Conservation (phyloP, 2,329 filamentous ascomycete species). For the Cladosporium austrohemisphaericum region DNA sequence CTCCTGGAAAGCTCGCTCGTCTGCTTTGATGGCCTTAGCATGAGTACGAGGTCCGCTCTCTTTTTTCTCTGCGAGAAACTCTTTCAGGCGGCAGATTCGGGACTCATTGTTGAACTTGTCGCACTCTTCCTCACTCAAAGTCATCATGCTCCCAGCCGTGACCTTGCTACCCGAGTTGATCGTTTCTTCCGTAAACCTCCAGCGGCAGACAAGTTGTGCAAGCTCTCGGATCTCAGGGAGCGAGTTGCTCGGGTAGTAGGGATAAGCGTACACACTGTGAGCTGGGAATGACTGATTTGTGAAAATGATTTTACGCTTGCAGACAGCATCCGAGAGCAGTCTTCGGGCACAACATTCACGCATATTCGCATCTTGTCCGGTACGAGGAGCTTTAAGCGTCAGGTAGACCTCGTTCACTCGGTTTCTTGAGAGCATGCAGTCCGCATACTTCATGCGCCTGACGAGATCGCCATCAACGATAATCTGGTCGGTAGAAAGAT, state of each 20-base stretch:
- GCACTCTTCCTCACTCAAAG: neutral
- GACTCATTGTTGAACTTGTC: neutral
- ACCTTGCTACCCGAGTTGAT: no score
- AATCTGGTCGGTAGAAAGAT: slow-evolving; percentile 20
- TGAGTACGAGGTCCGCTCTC: neutral
- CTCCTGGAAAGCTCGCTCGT: neutral
- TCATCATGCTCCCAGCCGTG: neutral
- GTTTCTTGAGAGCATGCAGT: slow-evolving; percentile 36
- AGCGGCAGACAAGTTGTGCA: slow-evolving; percentile 50
- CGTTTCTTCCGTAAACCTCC: slow-evolving; percentile 40
- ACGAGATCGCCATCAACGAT: slow-evolving; percentile 39
- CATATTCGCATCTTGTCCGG: slow-evolving; percentile 16
- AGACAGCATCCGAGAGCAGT: slow-evolving; percentile 23
- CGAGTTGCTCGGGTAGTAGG: neutral
- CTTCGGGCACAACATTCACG: neutral
- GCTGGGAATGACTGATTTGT: slow-evolving; percentile 52
- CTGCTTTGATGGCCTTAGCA: neutral
- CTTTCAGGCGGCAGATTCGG: neutral
- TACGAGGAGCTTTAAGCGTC: slow-evolving; percentile 24
- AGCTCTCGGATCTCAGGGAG: neutral
- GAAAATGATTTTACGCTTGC: slow-evolving; percentile 32
- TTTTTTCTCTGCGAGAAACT: neutral
- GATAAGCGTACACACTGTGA: slow-evolving; percentile 6
- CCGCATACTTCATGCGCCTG: slow-evolving; percentile 31
- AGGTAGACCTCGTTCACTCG: slow-evolving; percentile 44